These are phyloP conservation scores for Ettlia oleoabundans DNA, from an alignment of 139 green algal genomes.

Conservation along the genomic window DNA sequence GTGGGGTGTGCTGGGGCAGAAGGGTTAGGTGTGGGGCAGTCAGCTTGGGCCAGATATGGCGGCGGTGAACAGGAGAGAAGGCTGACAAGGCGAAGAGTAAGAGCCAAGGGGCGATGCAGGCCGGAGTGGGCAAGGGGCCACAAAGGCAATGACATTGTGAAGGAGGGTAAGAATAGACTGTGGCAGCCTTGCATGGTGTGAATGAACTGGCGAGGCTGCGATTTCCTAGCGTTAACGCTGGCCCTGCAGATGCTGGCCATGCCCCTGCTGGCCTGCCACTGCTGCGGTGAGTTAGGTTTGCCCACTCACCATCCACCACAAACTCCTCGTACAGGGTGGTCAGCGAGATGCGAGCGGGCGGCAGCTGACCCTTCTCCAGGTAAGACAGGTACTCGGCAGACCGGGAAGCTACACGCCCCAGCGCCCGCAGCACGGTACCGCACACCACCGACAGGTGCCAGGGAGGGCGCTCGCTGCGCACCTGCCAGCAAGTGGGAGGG, in stretches of 20 bases:
- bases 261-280: neutral
- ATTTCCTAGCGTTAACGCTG: neutral
- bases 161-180: no score
- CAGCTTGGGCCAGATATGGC: neutral
- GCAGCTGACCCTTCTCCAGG: conserved; percentile 95
- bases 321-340: conserved; percentile 67
- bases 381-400: conserved; percentile 90
- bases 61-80: neutral
- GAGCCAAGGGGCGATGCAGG: no score
- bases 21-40: neutral
- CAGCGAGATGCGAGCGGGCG: conserved; percentile 79
- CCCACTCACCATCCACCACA: conserved; percentile 54
- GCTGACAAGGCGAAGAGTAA: neutral
- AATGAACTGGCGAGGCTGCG: no score
- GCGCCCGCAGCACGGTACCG: conserved; percentile 73
- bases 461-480: conserved; percentile 67
- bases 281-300: neutral
- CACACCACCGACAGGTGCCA: conserved; percentile 94
- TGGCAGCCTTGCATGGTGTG: no score
- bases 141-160: no score
- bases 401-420: conserved; percentile 55
- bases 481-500: no score
- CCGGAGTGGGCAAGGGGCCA: no score
- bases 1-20: neutral
- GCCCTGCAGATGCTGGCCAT: neutral